Base-by-base conservation (phyloP, 768 basidiomycete genomes). In the Sistotremastrum niveocremeum region DNA sequence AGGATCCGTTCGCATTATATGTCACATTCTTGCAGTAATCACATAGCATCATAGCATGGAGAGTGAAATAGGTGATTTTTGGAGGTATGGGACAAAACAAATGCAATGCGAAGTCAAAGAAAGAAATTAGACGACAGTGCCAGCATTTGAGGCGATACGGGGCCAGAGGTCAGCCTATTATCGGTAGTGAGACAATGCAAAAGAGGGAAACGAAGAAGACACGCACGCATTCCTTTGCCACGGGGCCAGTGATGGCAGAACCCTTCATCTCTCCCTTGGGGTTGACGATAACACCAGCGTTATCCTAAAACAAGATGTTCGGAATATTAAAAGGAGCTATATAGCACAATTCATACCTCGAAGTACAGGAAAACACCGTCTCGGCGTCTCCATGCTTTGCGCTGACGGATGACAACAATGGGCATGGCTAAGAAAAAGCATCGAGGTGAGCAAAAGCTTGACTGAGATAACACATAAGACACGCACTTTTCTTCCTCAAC, bases 211-310 rank as follows among this genome's bases (percentile, higher is more conserved):
- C 1, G 5, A 34, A 5, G 8, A 2, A 6, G 33, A 6, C 38
- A 80, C 87, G 37, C 63, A 90, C 87, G 62, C 95, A 98, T 88
- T 97, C 94, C 79, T 98, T 99, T 70, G 94, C 95, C 51, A 99
- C 88, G 37, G 90, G 91, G 47, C 90, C 90, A 34, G 90, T 87
- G 62, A 95, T 94, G 50, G 88, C 87, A 44, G 88, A 93, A 42
- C 94, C 94, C 75, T 99, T 99, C 95, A 99, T 99, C 73, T 99
- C 95, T 58, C 94, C 94, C 76, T 97, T 97, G 60, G 87, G 84
- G 73, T 95, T 97, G 58, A 97, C 90, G 51, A 94, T 94, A 46
- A 94, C 91, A 65, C 91, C 90, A 38, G 90, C 91, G 62, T 93
- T 93, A 67, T 94, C 90, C 83, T 83, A 44, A 29, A 20, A 41